These are phyloP conservation scores for Trichosporon asahii DNA, from an alignment of 1,284 basidiomycete genomes.

Conservation along the genomic window DNA sequence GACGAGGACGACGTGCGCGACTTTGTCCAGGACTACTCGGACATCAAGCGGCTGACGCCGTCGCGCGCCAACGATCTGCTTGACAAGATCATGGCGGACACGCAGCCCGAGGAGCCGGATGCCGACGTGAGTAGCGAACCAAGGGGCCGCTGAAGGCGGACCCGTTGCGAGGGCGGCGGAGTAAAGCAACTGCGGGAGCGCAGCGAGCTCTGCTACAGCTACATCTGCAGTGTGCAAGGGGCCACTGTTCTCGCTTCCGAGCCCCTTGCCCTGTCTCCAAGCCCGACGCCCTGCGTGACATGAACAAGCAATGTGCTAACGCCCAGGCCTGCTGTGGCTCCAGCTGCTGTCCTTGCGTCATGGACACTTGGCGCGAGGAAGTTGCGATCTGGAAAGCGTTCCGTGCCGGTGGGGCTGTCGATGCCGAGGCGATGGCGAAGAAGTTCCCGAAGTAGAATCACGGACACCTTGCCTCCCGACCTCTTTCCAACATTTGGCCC, in stretches of 20 bases:
- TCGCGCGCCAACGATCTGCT: slow-evolving; percentile 22
- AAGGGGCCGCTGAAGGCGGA: no score
- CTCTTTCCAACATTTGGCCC: no score
- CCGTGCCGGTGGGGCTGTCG: slow-evolving; percentile 13
- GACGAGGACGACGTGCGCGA: slow-evolving; percentile 27
- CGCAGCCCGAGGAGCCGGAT: slow-evolving; percentile 17
- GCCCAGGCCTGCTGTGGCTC: slow-evolving; percentile 25
- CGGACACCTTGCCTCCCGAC: background rate
- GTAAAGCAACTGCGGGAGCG: no score
- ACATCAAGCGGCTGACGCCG: slow-evolving; percentile 21
- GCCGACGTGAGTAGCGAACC: slow-evolving; percentile 18
- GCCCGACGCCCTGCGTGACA: background rate
- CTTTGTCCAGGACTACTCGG: slow-evolving; percentile 23
- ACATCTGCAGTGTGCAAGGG: no score
- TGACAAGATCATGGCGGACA: slow-evolving; percentile 17
- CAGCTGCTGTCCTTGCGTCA: slow-evolving; percentile 25
- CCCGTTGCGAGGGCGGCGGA: background rate
- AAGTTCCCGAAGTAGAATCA: slow-evolving; percentile 18
- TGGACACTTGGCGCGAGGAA: slow-evolving; percentile 27
- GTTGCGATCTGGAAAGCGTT: slow-evolving; percentile 26
- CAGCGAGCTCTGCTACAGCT: background rate
- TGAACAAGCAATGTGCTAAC: background rate
- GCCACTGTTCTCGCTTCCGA: no score
- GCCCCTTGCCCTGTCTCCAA: background rate
- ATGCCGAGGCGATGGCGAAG: slow-evolving; percentile 10